Evolutionary conservation across 352 stramenopile genomes (phyloP).

Genomic region (Globisporangium acanthophoron): DNA sequence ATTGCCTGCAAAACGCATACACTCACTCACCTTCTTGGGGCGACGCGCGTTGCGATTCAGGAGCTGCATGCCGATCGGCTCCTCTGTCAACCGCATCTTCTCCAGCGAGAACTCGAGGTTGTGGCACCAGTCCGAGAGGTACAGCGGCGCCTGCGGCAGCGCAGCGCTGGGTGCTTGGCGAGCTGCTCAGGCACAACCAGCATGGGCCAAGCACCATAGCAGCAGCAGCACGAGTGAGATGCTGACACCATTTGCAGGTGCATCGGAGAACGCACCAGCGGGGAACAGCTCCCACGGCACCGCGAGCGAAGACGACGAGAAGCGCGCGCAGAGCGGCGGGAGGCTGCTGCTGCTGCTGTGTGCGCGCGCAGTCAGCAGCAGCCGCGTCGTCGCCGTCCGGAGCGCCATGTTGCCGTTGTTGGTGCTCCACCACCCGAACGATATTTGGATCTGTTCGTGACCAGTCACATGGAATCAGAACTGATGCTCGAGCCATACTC

Average conservation of each 20-base stretch:
- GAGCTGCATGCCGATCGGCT: conserved; percentile 32
- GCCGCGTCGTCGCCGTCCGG: conserved; percentile 14
- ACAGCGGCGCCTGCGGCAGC: conserved; percentile 25
- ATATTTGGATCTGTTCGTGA: not conserved
- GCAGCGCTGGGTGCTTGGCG: not conserved
- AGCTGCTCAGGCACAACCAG: not conserved
- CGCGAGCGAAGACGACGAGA: conserved; percentile 20
- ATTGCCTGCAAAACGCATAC: not conserved
- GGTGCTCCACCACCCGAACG: conserved; percentile 1
- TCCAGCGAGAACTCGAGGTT: conserved; percentile 55
- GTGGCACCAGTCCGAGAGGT: conserved; percentile 50
- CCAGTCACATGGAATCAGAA: not conserved
- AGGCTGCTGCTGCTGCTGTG: not conserved
- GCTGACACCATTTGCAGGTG: not conserved
- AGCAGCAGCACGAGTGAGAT: not conserved
- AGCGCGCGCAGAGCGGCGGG: conserved; percentile 5
- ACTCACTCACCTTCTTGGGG: conserved; percentile 34
- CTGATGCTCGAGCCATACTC: not conserved
- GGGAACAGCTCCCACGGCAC: conserved; percentile 45
- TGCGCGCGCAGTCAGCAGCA: conserved; percentile 4
- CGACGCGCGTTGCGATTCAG: conserved; percentile 39
- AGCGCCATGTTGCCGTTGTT: conserved; percentile 5
- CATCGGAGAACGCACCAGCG: conserved; percentile 15
- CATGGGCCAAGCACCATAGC: not conserved
- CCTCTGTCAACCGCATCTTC: conserved; percentile 37